These are phyloP conservation scores for Ceratocystis lukuohia DNA, from an alignment of 2,329 filamentous ascomycete species.

Conservation along the genomic window DNA sequence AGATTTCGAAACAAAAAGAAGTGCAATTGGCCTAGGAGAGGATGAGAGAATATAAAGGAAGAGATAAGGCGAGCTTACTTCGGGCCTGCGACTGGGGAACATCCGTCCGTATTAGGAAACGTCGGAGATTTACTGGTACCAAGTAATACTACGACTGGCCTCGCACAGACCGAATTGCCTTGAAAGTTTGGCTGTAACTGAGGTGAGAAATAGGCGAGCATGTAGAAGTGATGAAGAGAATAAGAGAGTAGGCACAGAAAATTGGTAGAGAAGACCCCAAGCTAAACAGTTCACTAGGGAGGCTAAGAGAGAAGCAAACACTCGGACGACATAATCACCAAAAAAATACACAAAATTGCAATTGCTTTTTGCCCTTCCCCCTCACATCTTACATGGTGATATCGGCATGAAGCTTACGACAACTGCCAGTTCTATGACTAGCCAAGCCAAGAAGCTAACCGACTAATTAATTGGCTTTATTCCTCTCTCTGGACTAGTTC, in stretches of 20 bases:
- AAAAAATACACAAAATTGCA: not conserved
- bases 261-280: not conserved
- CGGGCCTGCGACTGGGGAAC: not conserved
- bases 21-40: not conserved
- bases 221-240: not conserved
- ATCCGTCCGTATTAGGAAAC: not conserved
- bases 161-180: not conserved
- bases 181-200: not conserved
- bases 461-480: too few species aligned
- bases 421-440: not conserved
- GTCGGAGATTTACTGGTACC: not conserved
- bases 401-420: not conserved
- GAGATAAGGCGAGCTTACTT: not conserved
- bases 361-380: not conserved
- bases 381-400: not conserved
- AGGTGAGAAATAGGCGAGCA: not conserved
- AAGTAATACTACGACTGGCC: not conserved
- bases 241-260: not conserved
- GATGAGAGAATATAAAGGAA: not conserved
- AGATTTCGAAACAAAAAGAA: not conserved
- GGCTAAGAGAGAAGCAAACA: not conserved
- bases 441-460: not conserved
- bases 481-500: constrained; percentile 20
- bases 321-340: not conserved
- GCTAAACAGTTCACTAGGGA: not conserved